Evolutionary conservation across 2,329 filamentous ascomycete species (phyloP).

Genomic region (Fusarium tricinctum): DNA sequence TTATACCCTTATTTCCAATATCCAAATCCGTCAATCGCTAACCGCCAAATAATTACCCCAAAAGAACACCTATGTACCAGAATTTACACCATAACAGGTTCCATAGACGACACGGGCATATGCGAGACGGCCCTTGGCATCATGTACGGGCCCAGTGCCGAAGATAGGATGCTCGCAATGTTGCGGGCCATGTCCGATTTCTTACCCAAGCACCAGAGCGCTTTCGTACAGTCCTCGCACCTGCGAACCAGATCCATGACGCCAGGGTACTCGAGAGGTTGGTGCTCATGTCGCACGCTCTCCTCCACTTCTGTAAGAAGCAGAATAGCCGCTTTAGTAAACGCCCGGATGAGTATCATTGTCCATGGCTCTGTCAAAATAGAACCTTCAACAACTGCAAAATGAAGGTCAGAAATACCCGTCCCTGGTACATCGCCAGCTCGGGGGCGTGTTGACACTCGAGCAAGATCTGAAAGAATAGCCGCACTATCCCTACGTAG

Average conservation of each 20-base stretch:
- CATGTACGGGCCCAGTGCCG: conserved; percentile 47
- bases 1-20: conserved; percentile 7
- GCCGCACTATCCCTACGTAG: conserved; percentile 61
- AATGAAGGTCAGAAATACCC: conserved; percentile 61
- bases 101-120: conserved; percentile 30
- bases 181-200: conserved; percentile 65
- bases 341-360: conserved; percentile 66
- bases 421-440: conserved; percentile 46
- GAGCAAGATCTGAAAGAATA: conserved; percentile 64
- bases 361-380: conserved; percentile 74
- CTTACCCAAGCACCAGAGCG: conserved; percentile 67
- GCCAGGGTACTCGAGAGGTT: conserved; percentile 41
- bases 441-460: conserved; percentile 58
- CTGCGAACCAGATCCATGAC: conserved; percentile 52
- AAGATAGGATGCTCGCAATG: conserved; percentile 47
- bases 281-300: conserved; percentile 46
- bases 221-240: conserved; percentile 65
- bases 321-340: conserved; percentile 61
- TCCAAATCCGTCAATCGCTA: conserved; percentile 10
- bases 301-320: conserved; percentile 56
- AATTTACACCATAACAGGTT: conserved; percentile 37
- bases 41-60: conserved; percentile 2
- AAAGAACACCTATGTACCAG: conserved; percentile 6
- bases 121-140: conserved; percentile 39
- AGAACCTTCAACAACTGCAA: conserved; percentile 66